A percentile compares a stretch with the other conserved stretches of the same genome.
Conservation (phyloP, 2,329 filamentous ascomycete genomes). For the Claviceps africana region DNA sequence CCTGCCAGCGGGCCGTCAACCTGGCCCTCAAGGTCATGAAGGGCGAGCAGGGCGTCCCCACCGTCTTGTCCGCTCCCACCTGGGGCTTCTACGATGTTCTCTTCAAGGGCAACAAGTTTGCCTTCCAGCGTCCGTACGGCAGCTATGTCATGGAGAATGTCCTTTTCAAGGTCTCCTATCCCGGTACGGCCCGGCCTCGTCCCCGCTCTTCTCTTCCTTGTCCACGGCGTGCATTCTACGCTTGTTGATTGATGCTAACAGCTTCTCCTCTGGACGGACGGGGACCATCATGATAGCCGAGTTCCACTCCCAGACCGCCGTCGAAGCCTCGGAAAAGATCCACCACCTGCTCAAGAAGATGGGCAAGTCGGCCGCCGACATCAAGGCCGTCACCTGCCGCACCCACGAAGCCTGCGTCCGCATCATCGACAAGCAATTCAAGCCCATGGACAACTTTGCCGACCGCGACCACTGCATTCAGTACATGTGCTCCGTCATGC, state of each 20-base stretch:
- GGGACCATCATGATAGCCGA: slow-evolving; percentile 57
- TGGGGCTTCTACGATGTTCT: slow-evolving; percentile 99
- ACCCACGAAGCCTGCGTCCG: slow-evolving; percentile 97
- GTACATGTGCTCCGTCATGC: slow-evolving; percentile 97
- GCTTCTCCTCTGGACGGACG: neutral
- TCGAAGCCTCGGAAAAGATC: slow-evolving; percentile 85
- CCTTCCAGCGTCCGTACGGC: slow-evolving; percentile 91
- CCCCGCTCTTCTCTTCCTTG: neutral
- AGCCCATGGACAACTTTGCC: slow-evolving; percentile 99
- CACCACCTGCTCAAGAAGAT: slow-evolving; percentile 66
- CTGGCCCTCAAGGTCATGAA: slow-evolving; percentile 79
- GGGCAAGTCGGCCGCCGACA: slow-evolving; percentile 87
- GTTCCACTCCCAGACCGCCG: slow-evolving; percentile 97
- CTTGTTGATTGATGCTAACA: too few species aligned
- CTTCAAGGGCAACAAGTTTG: slow-evolving; percentile 90
- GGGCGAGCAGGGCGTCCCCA: slow-evolving; percentile 83
- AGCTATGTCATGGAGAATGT: slow-evolving; percentile 99
- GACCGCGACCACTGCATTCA: slow-evolving; percentile 99
- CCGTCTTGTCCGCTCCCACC: slow-evolving; percentile 77
- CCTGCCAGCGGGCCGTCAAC: slow-evolving; percentile 90
- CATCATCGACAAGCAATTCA: slow-evolving; percentile 99
- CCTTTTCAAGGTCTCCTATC: slow-evolving; percentile 98
- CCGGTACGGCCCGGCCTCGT: slow-evolving; percentile 47
- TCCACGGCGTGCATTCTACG: too few species aligned
- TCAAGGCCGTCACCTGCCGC: slow-evolving; percentile 84